Conservation (phyloP, 1,139 yeast genomes). For the Dujonia santamariae region DNA sequence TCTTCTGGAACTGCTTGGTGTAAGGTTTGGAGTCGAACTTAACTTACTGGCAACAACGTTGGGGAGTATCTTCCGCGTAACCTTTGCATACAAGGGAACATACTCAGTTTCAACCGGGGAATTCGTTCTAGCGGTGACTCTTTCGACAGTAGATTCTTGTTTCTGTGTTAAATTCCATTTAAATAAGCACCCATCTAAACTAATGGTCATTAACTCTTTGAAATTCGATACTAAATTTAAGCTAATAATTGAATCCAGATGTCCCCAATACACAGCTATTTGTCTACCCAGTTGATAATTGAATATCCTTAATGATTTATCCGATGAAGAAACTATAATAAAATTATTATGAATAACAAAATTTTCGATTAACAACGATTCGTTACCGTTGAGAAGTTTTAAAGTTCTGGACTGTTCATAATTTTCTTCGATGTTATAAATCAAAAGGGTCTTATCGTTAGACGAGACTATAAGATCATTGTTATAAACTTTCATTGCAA, state of each 20-base stretch:
- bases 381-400: slow-evolving; percentile 40
- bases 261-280: slow-evolving; percentile 59
- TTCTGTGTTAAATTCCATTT: slow-evolving; percentile 32
- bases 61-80: slow-evolving; percentile 33
- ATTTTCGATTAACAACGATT: slow-evolving; percentile 42
- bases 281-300: slow-evolving; percentile 43
- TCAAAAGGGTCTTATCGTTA: slow-evolving; percentile 45
- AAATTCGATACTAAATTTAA: slow-evolving; percentile 22
- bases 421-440: slow-evolving; percentile 31
- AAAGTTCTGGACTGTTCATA: slow-evolving; percentile 37
- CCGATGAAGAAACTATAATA: slow-evolving; percentile 49
- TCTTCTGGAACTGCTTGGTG: slow-evolving; percentile 2
- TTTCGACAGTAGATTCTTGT: not conserved
- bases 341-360: slow-evolving; percentile 24
- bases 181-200: slow-evolving; percentile 53
- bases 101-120: not conserved
- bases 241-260: slow-evolving; percentile 54
- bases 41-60: slow-evolving; percentile 6
- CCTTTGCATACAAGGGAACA: slow-evolving; percentile 24
- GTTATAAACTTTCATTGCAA: slow-evolving; percentile 25
- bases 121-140: not conserved
- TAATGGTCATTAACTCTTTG: slow-evolving; percentile 35
- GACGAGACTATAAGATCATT: slow-evolving; percentile 49
- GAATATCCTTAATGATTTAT: slow-evolving; percentile 55
- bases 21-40: not conserved